Evolutionary conservation across 768 basidiomycete species (phyloP).

Genomic region (Chalciporus sphaerocephalus): DNA sequence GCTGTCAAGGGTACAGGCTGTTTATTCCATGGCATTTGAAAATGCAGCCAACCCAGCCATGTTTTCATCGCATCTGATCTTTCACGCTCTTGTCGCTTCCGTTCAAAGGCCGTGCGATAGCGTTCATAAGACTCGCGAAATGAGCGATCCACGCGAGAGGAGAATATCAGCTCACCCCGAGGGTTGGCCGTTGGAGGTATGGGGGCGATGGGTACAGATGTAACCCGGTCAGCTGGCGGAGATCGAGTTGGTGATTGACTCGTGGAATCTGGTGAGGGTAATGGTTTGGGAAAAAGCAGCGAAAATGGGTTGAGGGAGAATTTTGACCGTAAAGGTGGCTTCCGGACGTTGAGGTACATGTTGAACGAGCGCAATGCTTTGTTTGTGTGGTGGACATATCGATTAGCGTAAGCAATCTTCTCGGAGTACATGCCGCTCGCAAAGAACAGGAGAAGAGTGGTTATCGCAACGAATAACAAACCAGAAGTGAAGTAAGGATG

Average conservation of each 20-base stretch:
- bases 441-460: constrained; percentile 91
- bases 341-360: constrained; percentile 94
- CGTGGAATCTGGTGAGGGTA: constrained; percentile 16
- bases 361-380: constrained; percentile 88
- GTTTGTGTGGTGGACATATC: constrained; percentile 96
- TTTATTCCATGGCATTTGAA: constrained; percentile 30
- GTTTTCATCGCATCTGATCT: constrained; percentile 32
- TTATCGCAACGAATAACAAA: constrained; percentile 80
- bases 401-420: constrained; percentile 94
- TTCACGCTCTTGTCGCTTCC: constrained; percentile 62
- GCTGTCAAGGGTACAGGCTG: constrained; percentile 4
- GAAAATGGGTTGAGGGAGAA: constrained; percentile 41
- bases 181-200: constrained; percentile 89
- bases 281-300: constrained; percentile 34
- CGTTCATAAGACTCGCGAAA: constrained; percentile 93
- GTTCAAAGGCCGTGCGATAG: constrained; percentile 84
- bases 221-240: constrained; percentile 37
- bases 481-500: constrained; percentile 78
- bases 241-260: constrained; percentile 26
- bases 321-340: constrained; percentile 64
- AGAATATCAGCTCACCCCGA: constrained; percentile 95
- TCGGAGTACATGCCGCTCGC: constrained; percentile 95
- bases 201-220: constrained; percentile 49
- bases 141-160: constrained; percentile 71
- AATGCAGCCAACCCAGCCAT: constrained; percentile 29